Evolutionary conservation across 345 rosid genomes (phyloP).

Genomic region (Melaleuca quinquenervia): DNA sequence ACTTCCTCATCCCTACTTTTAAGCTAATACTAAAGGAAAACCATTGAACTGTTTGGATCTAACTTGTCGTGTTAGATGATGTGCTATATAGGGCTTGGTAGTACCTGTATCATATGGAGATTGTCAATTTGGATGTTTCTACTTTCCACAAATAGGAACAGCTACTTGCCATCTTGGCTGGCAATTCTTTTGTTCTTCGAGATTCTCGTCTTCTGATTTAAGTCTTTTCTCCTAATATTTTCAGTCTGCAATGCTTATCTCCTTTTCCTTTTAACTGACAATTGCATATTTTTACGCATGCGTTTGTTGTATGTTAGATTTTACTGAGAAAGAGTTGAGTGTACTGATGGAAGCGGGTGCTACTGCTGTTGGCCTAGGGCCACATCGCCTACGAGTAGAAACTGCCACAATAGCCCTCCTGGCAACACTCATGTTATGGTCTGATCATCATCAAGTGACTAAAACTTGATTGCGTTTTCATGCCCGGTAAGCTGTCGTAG

Average conservation of each 20-base stretch:
- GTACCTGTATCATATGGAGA: neutral
- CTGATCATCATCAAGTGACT: conserved; percentile 39
- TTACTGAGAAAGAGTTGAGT: conserved; percentile 48
- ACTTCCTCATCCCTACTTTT: neutral
- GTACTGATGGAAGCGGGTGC: conserved; percentile 58
- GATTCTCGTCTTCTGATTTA: neutral
- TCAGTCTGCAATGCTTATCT: neutral
- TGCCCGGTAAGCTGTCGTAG: neutral
- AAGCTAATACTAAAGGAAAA: neutral
- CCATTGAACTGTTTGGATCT: neutral
- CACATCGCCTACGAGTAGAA: conserved; percentile 79
- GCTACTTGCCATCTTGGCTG: neutral
- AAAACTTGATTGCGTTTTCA: neutral
- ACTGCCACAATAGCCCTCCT: conserved; percentile 80
- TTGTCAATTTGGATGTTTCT: neutral
- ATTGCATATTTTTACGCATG: neutral
- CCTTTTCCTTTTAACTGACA: neutral
- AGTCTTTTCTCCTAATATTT: neutral
- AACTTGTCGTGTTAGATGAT: neutral
- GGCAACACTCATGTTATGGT: conserved; percentile 77
- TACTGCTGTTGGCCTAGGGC: conserved; percentile 69
- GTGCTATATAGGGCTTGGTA: neutral
- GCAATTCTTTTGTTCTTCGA: neutral
- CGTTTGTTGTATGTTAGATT: conserved; percentile 19
- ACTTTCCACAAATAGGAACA: neutral